Conservation (phyloP, 257 asterid species). For the Ilex aquifolium region DNA sequence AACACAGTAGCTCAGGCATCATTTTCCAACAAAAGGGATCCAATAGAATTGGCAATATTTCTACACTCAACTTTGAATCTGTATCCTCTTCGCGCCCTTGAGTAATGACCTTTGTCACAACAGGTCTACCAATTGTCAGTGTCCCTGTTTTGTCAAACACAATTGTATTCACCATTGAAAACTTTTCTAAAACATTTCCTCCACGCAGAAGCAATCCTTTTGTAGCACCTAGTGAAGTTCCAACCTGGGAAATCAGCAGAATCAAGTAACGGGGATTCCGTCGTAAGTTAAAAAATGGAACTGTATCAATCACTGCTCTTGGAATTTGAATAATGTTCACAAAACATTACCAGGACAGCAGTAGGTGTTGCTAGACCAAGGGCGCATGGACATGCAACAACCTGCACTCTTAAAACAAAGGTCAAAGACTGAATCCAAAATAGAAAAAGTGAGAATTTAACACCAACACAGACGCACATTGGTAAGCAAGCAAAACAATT, state of each 20-base stretch:
- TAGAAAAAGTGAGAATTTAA: slow-evolving; percentile 3
- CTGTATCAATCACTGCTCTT: background rate
- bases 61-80: slow-evolving; percentile 52
- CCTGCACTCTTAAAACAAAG: slow-evolving; percentile 48
- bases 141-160: slow-evolving; percentile 99
- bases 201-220: slow-evolving; percentile 97
- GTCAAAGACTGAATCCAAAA: slow-evolving; percentile 12
- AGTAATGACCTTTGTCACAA: slow-evolving; percentile 67
- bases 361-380: slow-evolving; percentile 99
- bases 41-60: slow-evolving; percentile 9
- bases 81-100: slow-evolving; percentile 29
- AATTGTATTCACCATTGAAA: slow-evolving; percentile 68
- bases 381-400: slow-evolving; percentile 99
- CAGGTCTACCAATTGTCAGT: slow-evolving; percentile 83
- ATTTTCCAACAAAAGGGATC: slow-evolving; percentile 11
- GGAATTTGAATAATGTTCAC: slow-evolving; percentile 9
- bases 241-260: slow-evolving; percentile 51
- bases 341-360: slow-evolving; percentile 81
- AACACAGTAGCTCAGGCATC: slow-evolving; percentile 5
- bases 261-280: background rate
- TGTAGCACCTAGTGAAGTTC: slow-evolving; percentile 99
- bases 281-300: too few species aligned
- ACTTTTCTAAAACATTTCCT: slow-evolving; percentile 82
- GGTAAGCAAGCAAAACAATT: slow-evolving; percentile 1
- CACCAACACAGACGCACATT: background rate